Evolutionary conservation across 108 stramenopile genomes (phyloP), one percentile per base, ranked within the genome.

Genomic region (Skeletonema potamos): DNA sequence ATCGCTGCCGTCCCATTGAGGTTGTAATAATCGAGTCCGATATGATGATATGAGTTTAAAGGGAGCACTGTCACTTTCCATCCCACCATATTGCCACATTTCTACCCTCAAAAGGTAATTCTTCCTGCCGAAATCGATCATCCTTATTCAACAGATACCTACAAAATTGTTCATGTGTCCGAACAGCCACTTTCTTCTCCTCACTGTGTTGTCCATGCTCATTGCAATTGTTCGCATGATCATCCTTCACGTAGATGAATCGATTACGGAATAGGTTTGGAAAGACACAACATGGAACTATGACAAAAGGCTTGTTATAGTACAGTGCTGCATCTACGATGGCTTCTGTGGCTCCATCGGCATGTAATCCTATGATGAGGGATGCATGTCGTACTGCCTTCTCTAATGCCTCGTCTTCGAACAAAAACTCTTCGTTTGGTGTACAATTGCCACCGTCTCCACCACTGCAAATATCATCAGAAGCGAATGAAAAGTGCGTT

Each of bases 251-350:
- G 39, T 27, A 68, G 29, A 81, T 48, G 36, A 48, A 74, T 32
- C 90, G 79, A 30, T 76, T 32, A 28, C 51, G 70, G 74, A 89
- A 89, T 4, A 91, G 55, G 44, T 81, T 89, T 2, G 90, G 90
- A 84, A 93, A 93, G n/a, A 93, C 92, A 77, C 92, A 93, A 54
- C 92, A 93, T 2, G 92, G 92, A 13, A 93, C 90, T 0, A 93
- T 88, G 11, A 86, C 86, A 80, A 93, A 93, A 0, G 93, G 89
- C 67, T 93, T 96, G 44, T 66, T 54, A 68, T 84, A 88, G n/a
- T 64, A 17, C 41, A 90, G 66, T 11, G 92, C 92, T 37, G 81
- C 80, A 55, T 96, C 89, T 3, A 93, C 92, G 58, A 96, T 93
- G 5, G 87, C 89, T 70, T 96, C 95, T 0, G 95, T 96, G 6